phyloP scores from a whole-genome alignment of 192 early-diverging fungal species.

The Dissophora ornata region DNA sequence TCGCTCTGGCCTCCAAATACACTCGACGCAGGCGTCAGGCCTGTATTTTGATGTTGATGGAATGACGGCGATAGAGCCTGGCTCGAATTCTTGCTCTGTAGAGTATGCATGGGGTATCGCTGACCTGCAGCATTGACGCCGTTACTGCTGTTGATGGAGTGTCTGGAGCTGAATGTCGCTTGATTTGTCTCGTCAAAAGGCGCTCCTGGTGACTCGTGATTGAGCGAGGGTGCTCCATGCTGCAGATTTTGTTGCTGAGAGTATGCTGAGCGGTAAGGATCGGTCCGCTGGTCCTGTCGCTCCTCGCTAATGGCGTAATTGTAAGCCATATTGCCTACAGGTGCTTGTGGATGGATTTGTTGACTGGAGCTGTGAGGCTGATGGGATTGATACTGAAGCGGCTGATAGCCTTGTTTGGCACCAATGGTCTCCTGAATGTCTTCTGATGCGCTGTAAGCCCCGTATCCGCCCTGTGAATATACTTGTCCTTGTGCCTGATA shows the following conservation, averaged over 20 bases:
- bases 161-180: not conserved
- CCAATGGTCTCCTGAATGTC: conserved; percentile 8
- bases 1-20: conserved; percentile 1
- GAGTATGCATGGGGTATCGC: conserved; percentile 14
- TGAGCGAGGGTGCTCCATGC: conserved; percentile 11
- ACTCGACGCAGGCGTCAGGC: not conserved
- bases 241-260: conserved; percentile 27
- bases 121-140: conserved; percentile 7
- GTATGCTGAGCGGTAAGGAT: conserved; percentile 38
- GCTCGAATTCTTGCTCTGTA: conserved; percentile 9
- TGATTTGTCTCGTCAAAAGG: conserved; percentile 24
- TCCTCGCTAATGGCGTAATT: conserved; percentile 2
- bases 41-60: conserved; percentile 4
- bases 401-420: conserved; percentile 8
- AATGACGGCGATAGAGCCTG: conserved; percentile 6
- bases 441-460: conserved; percentile 1
- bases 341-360: not conserved
- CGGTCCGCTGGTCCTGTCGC: conserved; percentile 3
- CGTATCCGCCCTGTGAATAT: conserved; percentile 4
- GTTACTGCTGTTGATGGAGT: conserved; percentile 25
- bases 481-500: conserved; percentile 8
- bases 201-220: conserved; percentile 5
- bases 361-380: not conserved
- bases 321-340: not conserved
- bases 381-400: conserved; percentile 5